Conservation (phyloP, 768 basidiomycete genomes). For the Lactifluus pinguis region DNA sequence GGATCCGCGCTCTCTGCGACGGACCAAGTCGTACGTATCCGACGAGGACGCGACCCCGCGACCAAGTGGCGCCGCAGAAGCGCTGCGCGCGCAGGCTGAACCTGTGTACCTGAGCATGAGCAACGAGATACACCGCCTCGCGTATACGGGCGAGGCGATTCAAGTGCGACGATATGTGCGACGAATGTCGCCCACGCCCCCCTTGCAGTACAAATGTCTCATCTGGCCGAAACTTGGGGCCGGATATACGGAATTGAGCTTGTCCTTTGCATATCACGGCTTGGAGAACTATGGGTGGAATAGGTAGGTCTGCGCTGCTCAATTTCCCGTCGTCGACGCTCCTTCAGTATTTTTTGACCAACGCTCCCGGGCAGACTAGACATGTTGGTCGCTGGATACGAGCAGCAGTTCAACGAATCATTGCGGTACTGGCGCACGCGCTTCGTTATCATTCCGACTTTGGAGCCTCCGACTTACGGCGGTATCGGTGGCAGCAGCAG, state of each 20-base stretch:
- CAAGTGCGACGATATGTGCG: constrained; percentile 83
- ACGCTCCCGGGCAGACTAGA: constrained; percentile 46
- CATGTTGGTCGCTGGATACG: constrained; percentile 78
- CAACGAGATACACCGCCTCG: constrained; percentile 90
- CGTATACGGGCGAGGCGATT: constrained; percentile 85
- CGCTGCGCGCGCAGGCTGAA: constrained; percentile 48
- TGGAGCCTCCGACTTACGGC: constrained; percentile 45
- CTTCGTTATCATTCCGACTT: constrained; percentile 85
- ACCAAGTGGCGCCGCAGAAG: constrained; percentile 56
- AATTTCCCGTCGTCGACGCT: too few relatives aligned
- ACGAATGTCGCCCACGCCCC: constrained; percentile 50
- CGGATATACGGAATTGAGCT: constrained; percentile 73
- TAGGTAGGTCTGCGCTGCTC: constrained; percentile 36
- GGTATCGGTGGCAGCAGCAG: constrained; percentile 32
- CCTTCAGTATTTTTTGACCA: background rate
- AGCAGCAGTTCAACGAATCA: constrained; percentile 70
- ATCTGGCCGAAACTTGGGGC: constrained; percentile 90
- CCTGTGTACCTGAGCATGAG: constrained; percentile 90
- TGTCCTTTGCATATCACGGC: constrained; percentile 69
- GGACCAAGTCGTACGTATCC: constrained; percentile 48
- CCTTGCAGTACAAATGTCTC: constrained; percentile 76
- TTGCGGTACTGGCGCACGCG: constrained; percentile 91
- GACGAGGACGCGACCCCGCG: constrained; percentile 47
- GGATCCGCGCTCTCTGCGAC: constrained; percentile 29
- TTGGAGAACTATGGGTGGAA: constrained; percentile 85